Conservation (phyloP, 1,139 yeast genomes). For the Nakaseomyces glabratus region DNA sequence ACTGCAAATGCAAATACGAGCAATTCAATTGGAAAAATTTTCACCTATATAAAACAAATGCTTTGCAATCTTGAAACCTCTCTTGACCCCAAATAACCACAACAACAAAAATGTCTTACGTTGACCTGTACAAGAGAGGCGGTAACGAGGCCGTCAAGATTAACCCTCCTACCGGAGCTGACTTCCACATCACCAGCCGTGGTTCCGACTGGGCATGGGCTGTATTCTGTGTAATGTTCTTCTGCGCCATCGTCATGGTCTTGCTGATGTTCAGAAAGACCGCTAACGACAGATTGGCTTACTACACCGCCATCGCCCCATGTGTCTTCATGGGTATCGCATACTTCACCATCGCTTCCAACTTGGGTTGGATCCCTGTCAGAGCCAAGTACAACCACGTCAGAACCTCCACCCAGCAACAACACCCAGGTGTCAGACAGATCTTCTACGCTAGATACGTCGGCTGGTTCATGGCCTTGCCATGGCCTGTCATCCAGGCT, state of each 20-base stretch:
- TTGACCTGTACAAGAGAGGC: slow-evolving; percentile 19
- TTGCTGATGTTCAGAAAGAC: slow-evolving; percentile 40
- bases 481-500: slow-evolving; percentile 42
- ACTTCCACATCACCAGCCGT: slow-evolving; percentile 20
- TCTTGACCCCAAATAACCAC: too few species aligned
- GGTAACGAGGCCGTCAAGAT: slow-evolving; percentile 21
- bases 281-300: slow-evolving; percentile 17
- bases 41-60: too few species aligned
- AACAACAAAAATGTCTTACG: slow-evolving; percentile 7
- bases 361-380: slow-evolving; percentile 51
- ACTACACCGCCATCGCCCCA: slow-evolving; percentile 35
- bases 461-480: slow-evolving; percentile 58
- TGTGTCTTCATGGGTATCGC: slow-evolving; percentile 41
- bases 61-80: too few species aligned
- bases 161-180: slow-evolving; percentile 19
- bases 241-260: slow-evolving; percentile 33
- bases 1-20: too few species aligned
- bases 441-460: slow-evolving; percentile 53
- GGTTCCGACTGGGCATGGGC: slow-evolving; percentile 24
- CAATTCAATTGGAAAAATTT: too few species aligned
- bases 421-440: slow-evolving; percentile 41
- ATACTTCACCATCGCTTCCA: slow-evolving; percentile 55
- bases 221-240: slow-evolving; percentile 36
- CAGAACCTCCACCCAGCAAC: slow-evolving; percentile 27
- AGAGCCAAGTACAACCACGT: slow-evolving; percentile 49